Conservation (phyloP, 768 basidiomycete species). For the Phaeotremella fagi region DNA sequence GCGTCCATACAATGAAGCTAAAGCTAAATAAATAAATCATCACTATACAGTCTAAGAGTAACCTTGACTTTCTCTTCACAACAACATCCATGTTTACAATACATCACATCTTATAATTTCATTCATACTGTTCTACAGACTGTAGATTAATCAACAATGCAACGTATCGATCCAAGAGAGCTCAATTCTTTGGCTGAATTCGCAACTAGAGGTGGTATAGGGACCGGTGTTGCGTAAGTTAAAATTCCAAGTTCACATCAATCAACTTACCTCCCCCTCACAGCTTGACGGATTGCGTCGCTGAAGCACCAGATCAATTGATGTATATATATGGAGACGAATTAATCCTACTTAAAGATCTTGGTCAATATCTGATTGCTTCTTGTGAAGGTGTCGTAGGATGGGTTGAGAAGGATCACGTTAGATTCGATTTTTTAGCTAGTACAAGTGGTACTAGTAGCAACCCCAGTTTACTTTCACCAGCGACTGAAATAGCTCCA, state of each 20-base stretch:
- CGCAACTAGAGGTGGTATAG: slow-evolving; percentile 36
- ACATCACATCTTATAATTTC: too few relatives aligned
- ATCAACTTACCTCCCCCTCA: background rate
- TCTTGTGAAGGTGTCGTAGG: slow-evolving; percentile 42
- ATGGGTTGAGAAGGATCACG: slow-evolving; percentile 30
- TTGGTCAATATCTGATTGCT: slow-evolving; percentile 24
- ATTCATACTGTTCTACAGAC: too few relatives aligned
- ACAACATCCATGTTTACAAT: too few relatives aligned
- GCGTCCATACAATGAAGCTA: too few relatives aligned
- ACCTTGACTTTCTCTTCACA: too few relatives aligned
- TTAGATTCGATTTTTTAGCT: slow-evolving; percentile 17
- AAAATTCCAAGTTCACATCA: background rate
- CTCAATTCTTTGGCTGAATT: slow-evolving; percentile 30
- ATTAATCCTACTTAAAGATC: slow-evolving; percentile 35
- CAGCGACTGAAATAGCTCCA: slow-evolving; percentile 4
- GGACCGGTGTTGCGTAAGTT: slow-evolving; percentile 37
- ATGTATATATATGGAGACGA: slow-evolving; percentile 40
- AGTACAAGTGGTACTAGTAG: too few relatives aligned
- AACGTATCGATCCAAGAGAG: slow-evolving; percentile 31
- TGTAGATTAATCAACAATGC: too few relatives aligned
- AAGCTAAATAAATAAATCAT: too few relatives aligned
- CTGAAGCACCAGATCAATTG: slow-evolving; percentile 37
- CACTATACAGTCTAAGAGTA: too few relatives aligned
- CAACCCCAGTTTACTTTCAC: slow-evolving; percentile 4
- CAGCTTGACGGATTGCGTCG: slow-evolving; percentile 35